Evolutionary conservation across 2,329 filamentous ascomycete species (phyloP).

Genomic region (Stachybotrys echinatus): DNA sequence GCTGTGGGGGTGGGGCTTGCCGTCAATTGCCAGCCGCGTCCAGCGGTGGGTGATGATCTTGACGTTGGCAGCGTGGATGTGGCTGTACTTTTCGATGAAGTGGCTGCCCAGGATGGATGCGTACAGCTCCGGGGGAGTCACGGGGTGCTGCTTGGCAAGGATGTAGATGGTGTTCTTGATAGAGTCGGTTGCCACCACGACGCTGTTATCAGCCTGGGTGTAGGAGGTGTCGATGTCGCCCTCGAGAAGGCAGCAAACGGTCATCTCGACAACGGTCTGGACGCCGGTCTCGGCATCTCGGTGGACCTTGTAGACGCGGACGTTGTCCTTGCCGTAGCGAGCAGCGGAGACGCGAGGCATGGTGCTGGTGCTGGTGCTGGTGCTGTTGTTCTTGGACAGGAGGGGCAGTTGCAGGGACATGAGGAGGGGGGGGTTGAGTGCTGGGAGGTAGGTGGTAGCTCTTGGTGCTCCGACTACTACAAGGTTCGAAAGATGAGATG

Average conservation of each 20-base stretch:
- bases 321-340: slow-evolving; percentile 93
- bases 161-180: slow-evolving; percentile 98
- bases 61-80: slow-evolving; percentile 82
- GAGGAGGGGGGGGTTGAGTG: slow-evolving; percentile 2
- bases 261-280: slow-evolving; percentile 92
- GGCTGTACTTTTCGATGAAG: slow-evolving; percentile 81
- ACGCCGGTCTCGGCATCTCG: slow-evolving; percentile 68
- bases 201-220: slow-evolving; percentile 88
- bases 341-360: slow-evolving; percentile 59
- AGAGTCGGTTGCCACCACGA: slow-evolving; percentile 92
- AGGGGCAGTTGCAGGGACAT: slow-evolving; percentile 9
- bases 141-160: slow-evolving; percentile 86
- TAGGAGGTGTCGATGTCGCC: slow-evolving; percentile 88
- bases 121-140: slow-evolving; percentile 90
- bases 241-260: slow-evolving; percentile 85
- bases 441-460: slow-evolving; percentile 4
- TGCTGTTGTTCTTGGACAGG: slow-evolving; percentile 8
- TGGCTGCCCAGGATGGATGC: slow-evolving; percentile 79
- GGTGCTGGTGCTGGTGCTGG: no score
- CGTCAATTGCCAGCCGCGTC: slow-evolving; percentile 83
- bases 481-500: background rate
- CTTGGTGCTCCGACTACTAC: slow-evolving; percentile 4
- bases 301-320: slow-evolving; percentile 94
- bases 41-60: slow-evolving; percentile 82
- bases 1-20: slow-evolving; percentile 88